These are phyloP conservation scores for Coemansia sp. DNA, from an alignment of 192 early-diverging fungal genomes.

Conservation along the genomic window DNA sequence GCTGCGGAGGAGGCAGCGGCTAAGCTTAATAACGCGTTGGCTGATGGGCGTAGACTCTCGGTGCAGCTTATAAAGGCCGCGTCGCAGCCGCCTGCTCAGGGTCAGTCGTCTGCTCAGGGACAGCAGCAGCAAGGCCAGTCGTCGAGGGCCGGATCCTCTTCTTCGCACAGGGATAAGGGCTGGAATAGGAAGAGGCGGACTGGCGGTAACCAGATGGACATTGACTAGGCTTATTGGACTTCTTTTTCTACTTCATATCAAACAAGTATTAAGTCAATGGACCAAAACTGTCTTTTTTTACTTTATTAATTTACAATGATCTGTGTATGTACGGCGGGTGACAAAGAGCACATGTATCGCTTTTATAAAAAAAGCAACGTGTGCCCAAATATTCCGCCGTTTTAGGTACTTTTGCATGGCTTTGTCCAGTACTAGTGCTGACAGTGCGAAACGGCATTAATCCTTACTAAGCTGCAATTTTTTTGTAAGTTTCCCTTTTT, in stretches of 20 bases:
- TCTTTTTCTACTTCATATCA: background rate
- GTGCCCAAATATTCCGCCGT: conserved; percentile 14
- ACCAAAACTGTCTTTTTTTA: conserved; percentile 7
- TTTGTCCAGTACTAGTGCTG: conserved; percentile 22
- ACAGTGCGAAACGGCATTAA: conserved; percentile 3
- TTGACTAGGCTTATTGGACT: conserved; percentile 20
- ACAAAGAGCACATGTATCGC: conserved; percentile 14
- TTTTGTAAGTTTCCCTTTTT: background rate
- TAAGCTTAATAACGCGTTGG: conserved; percentile 49
- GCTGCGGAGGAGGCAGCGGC: conserved; percentile 49
- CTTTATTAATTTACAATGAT: conserved; percentile 1
- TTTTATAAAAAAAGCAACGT: background rate
- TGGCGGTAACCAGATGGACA: conserved; percentile 41
- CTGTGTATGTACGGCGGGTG: conserved; percentile 17
- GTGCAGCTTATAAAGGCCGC: conserved; percentile 26
- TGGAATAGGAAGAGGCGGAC: conserved; percentile 10
- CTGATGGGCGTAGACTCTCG: conserved; percentile 52
- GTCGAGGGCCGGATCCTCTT: background rate
- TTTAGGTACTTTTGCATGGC: conserved; percentile 13
- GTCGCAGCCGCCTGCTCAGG: background rate
- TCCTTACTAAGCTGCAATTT: conserved; percentile 12
- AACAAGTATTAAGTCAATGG: background rate
- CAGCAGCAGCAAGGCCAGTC: background rate
- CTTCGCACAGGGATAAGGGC: conserved; percentile 8
- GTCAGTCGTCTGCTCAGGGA: conserved; percentile 16